A percentile compares a stretch with the other conserved stretches of the same genome.
phyloP scores from a whole-genome alignment of 805 yeast genomes.

The Kodamaea kaohsiungensis region DNA sequence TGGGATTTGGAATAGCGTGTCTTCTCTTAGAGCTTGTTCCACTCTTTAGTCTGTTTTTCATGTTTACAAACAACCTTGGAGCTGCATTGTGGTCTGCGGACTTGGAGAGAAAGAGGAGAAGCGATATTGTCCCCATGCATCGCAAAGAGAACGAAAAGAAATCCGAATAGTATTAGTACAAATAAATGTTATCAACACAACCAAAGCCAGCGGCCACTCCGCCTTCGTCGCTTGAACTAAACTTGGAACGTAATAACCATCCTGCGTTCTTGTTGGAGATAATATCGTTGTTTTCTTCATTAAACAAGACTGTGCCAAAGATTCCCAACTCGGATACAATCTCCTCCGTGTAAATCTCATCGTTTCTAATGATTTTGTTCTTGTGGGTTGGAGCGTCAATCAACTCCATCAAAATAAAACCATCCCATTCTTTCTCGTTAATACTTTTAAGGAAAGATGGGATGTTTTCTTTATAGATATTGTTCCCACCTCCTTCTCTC shows the following conservation, averaged over 20 bases:
- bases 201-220: constrained; percentile 99
- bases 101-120: constrained; percentile 9
- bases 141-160: neutral
- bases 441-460: constrained; percentile 65
- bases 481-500: constrained; percentile 98
- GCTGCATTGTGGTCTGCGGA: constrained; percentile 64
- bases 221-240: constrained; percentile 88
- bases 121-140: neutral
- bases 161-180: constrained; percentile 32
- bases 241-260: constrained; percentile 84
- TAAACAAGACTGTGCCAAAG: constrained; percentile 80
- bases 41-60: constrained; percentile 50
- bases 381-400: constrained; percentile 72
- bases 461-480: constrained; percentile 83
- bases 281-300: constrained; percentile 59
- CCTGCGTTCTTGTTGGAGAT: constrained; percentile 72
- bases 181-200: constrained; percentile 82
- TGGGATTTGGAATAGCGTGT: constrained; percentile 55
- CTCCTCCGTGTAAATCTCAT: constrained; percentile 63
- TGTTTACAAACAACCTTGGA: constrained; percentile 60
- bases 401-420: constrained; percentile 90
- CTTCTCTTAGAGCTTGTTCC: constrained; percentile 57
- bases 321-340: constrained; percentile 90
- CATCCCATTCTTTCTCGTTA: constrained; percentile 78
- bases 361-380: constrained; percentile 72